A percentile compares a stretch with the other conserved stretches of the same genome.
Conservation (phyloP, 495 filamentous ascomycete genomes). For the Xylaria castorea region DNA sequence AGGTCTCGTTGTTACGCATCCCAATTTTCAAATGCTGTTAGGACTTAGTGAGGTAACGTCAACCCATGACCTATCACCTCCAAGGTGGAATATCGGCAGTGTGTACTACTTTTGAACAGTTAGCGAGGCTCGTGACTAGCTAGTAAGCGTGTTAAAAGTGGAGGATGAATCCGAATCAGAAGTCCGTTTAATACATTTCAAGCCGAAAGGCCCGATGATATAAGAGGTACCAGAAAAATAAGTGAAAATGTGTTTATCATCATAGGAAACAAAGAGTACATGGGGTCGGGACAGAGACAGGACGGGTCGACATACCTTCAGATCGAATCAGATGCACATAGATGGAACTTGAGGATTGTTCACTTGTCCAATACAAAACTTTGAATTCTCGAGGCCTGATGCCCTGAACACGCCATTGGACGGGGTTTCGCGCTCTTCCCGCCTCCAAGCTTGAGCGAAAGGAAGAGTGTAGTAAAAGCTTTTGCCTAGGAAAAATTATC, state of each 20-base stretch:
- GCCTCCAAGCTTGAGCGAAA: not conserved
- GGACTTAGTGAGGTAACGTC: not conserved
- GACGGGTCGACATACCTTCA: constrained; percentile 25
- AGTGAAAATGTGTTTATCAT: constrained; percentile 55
- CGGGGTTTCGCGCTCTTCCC: no score
- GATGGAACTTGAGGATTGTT: constrained; percentile 8
- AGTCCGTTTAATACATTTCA: constrained; percentile 67
- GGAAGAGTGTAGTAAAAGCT: not conserved
- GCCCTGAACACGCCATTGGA: not conserved
- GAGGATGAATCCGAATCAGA: constrained; percentile 50
- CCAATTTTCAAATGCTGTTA: not conserved
- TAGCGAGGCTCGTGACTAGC: not conserved
- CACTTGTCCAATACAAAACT: not conserved
- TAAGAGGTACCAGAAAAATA: constrained; percentile 70
- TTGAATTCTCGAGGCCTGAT: not conserved
- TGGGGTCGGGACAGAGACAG: constrained; percentile 1
- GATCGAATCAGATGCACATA: not conserved
- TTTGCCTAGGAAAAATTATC: constrained; percentile 30
- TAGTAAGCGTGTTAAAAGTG: not conserved
- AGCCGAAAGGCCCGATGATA: constrained; percentile 58
- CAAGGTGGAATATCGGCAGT: not conserved
- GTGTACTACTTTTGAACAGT: constrained; percentile 9
- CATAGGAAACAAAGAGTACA: constrained; percentile 42
- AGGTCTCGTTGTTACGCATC: not conserved
- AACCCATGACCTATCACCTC: not conserved